Evolutionary conservation across 2,329 filamentous ascomycete species (phyloP).

Genomic region (Pseudonectria buxi): DNA sequence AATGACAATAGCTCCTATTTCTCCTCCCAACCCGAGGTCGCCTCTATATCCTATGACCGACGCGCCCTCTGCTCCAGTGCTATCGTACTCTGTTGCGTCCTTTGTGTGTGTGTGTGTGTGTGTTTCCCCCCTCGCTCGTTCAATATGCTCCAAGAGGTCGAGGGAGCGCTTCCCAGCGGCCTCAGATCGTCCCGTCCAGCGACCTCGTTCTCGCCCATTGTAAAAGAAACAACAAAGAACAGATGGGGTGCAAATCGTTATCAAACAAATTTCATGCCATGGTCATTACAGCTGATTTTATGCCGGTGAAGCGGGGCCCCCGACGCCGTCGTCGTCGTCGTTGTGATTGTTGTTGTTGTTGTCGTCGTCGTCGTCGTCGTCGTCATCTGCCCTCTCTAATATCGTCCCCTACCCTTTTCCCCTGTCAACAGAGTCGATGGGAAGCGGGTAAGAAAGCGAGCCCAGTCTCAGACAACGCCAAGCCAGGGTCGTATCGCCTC

Average conservation of each 20-base stretch:
- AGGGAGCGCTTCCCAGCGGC: constrained; percentile 13
- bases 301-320: constrained; percentile 14
- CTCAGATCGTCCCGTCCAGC: not conserved
- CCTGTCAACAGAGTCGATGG: constrained; percentile 11
- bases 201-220: constrained; percentile 7
- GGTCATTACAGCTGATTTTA: constrained; percentile 35
- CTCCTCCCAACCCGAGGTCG: too few species aligned
- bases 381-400: constrained; percentile 8
- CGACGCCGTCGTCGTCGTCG: too few species aligned
- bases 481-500: constrained; percentile 6
- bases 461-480: constrained; percentile 13
- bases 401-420: constrained; percentile 7
- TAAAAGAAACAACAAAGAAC: constrained; percentile 18
- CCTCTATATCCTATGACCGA: too few species aligned
- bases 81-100: too few species aligned
- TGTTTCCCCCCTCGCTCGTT: constrained; percentile 9
- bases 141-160: constrained; percentile 12
- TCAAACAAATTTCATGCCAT: constrained; percentile 32
- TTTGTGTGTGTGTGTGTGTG: too few species aligned
- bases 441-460: constrained; percentile 10
- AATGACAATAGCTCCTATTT: too few species aligned
- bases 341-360: too few species aligned
- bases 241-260: constrained; percentile 26
- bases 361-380: not conserved
- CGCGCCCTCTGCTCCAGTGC: too few species aligned